Conservation (phyloP, 306 rosid genomes). For the Corylus avellana region DNA sequence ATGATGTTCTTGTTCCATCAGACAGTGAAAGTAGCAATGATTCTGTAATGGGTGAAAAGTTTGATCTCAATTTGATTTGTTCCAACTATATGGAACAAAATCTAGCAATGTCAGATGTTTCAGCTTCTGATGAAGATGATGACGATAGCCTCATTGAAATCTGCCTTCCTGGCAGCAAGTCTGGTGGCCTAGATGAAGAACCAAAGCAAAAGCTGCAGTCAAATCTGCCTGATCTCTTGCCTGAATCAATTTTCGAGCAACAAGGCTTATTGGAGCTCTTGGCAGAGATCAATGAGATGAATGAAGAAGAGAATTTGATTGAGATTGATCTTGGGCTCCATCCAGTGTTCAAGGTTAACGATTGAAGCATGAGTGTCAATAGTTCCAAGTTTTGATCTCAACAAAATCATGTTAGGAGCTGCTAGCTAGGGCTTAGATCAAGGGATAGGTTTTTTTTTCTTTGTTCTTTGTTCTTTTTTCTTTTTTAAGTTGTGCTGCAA, state of each 20-base stretch:
- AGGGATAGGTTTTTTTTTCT: neutral
- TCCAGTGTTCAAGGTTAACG: slow-evolving; percentile 39
- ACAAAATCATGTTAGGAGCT: neutral
- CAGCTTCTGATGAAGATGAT: slow-evolving; percentile 42
- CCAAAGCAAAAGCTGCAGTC: slow-evolving; percentile 33
- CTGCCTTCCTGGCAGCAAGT: slow-evolving; percentile 43
- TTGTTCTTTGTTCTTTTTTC: neutral
- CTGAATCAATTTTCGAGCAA: slow-evolving; percentile 43
- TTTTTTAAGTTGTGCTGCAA: neutral
- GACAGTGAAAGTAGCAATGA: slow-evolving; percentile 49
- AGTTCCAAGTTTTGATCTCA: neutral
- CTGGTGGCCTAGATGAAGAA: slow-evolving; percentile 33
- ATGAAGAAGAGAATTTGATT: slow-evolving; percentile 66
- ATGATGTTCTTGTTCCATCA: slow-evolving; percentile 35
- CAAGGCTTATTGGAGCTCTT: slow-evolving; percentile 46
- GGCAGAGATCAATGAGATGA: slow-evolving; percentile 58
- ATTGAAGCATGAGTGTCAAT: slow-evolving; percentile 27
- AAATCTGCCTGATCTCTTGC: slow-evolving; percentile 36
- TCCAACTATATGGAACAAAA: slow-evolving; percentile 16
- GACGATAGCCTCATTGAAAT: slow-evolving; percentile 62
- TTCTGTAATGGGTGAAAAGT: slow-evolving; percentile 31
- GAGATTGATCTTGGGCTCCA: slow-evolving; percentile 70
- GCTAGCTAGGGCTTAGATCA: neutral
- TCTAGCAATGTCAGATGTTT: slow-evolving; percentile 31
- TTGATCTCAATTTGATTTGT: slow-evolving; percentile 30